Evolutionary conservation across 1,284 basidiomycete genomes (phyloP).

Genomic region (Xanthoconium separans): DNA sequence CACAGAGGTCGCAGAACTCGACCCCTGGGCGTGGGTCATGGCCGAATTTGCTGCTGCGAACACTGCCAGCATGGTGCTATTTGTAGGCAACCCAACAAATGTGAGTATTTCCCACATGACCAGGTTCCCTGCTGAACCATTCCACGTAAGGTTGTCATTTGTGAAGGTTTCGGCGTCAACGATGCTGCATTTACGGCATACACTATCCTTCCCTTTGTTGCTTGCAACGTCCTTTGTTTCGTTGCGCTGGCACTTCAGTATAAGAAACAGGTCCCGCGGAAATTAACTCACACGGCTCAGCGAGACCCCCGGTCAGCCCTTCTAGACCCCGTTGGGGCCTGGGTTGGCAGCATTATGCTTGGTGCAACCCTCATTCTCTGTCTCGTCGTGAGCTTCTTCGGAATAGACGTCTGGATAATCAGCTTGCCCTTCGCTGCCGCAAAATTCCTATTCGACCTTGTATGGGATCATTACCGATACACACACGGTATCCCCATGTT

Average conservation of each 20-base stretch:
- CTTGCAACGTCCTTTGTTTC: slow-evolving; percentile 56
- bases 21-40: slow-evolving; percentile 49
- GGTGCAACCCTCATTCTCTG: slow-evolving; percentile 48
- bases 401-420: slow-evolving; percentile 52
- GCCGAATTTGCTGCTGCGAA: slow-evolving; percentile 72
- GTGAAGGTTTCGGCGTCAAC: slow-evolving; percentile 60
- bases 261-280: slow-evolving; percentile 47
- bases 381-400: slow-evolving; percentile 55
- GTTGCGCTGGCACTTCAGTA: slow-evolving; percentile 55
- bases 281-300: slow-evolving; percentile 33
- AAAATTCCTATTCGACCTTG: neutral
- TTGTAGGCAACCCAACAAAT: slow-evolving; percentile 75
- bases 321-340: slow-evolving; percentile 50
- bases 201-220: slow-evolving; percentile 70
- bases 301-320: slow-evolving; percentile 49
- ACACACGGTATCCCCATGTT: neutral
- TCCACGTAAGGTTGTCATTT: slow-evolving; percentile 46
- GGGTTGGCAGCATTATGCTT: slow-evolving; percentile 50
- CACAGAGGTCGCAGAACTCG: slow-evolving; percentile 63
- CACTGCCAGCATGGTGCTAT: slow-evolving; percentile 68
- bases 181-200: slow-evolving; percentile 69
- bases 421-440: neutral
- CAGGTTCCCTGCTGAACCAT: neutral
- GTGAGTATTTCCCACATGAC: slow-evolving; percentile 31
- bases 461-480: neutral